Conservation (phyloP, 2,329 filamentous ascomycete genomes). For the Ophiostoma perfectum region DNA sequence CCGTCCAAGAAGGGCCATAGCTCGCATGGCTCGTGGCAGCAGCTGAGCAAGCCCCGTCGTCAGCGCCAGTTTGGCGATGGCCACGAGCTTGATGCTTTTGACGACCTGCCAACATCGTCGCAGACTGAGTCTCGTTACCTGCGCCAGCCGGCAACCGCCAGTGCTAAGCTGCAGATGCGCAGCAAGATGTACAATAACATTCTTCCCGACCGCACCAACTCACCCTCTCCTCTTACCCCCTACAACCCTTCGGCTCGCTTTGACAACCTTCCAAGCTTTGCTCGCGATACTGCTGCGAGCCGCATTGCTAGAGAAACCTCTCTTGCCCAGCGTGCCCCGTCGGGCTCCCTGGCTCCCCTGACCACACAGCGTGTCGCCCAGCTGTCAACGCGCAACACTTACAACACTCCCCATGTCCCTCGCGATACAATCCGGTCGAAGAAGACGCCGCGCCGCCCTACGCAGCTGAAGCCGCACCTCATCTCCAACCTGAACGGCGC, state of each 20-base stretch:
- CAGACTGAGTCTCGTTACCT: conserved; percentile 75
- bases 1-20: conserved; percentile 45
- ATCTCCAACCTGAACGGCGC: conserved; percentile 75
- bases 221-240: conserved; percentile 44
- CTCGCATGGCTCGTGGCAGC: conserved; percentile 47
- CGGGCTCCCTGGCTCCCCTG: conserved; percentile 49
- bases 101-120: conserved; percentile 85
- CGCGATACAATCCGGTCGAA: conserved; percentile 44
- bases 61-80: conserved; percentile 81
- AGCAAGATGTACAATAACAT: conserved; percentile 54
- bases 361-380: conserved; percentile 52
- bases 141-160: conserved; percentile 68
- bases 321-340: conserved; percentile 54
- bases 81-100: conserved; percentile 85
- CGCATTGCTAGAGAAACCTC: conserved; percentile 59
- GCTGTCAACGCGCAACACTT: conserved; percentile 45
- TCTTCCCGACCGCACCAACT: conserved; percentile 48
- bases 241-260: conserved; percentile 46
- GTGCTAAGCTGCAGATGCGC: conserved; percentile 58
- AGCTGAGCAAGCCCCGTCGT: conserved; percentile 66
- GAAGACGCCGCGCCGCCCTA: conserved; percentile 50
- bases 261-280: conserved; percentile 56
- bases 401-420: conserved; percentile 36
- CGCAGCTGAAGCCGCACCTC: conserved; percentile 71
- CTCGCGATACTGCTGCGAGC: conserved; percentile 60